Conservation (phyloP, 805 yeast genomes). For the Candida mattraensis region DNA sequence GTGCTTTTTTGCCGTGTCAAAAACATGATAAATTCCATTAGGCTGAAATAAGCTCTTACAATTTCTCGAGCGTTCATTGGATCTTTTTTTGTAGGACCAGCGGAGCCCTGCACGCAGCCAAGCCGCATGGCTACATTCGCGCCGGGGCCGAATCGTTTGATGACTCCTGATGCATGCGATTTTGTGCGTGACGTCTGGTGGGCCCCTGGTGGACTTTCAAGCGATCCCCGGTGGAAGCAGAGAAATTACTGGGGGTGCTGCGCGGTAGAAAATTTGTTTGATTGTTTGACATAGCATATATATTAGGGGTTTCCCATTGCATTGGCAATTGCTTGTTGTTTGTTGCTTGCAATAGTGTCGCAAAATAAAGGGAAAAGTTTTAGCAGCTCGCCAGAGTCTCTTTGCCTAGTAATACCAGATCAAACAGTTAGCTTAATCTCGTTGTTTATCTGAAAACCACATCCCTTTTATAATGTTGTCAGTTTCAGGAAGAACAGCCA, state of each 20-base stretch:
- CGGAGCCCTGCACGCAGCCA: conserved; percentile 17
- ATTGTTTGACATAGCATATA: conserved; percentile 2
- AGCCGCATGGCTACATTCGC: conserved; percentile 12
- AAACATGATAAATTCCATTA: too few species aligned
- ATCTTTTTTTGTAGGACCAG: conserved; percentile 8
- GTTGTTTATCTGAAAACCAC: conserved; percentile 2
- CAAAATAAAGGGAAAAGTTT: too few species aligned
- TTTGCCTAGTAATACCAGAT: too few species aligned
- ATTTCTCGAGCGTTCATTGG: conserved; percentile 18
- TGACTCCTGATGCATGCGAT: conserved; percentile 7
- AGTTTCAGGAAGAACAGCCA: conserved; percentile 29
- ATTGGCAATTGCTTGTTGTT: conserved; percentile 2
- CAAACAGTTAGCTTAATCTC: too few species aligned
- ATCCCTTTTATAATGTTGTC: conserved; percentile 27
- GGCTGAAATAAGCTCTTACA: too few species aligned
- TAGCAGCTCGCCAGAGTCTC: too few species aligned
- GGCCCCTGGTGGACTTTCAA: conserved; percentile 2
- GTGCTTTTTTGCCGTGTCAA: too few species aligned
- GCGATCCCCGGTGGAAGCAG: too few species aligned
- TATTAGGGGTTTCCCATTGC: conserved; percentile 5
- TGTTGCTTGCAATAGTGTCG: neutral
- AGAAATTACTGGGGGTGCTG: too few species aligned
- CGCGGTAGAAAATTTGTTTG: conserved; percentile 2
- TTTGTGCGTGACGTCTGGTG: conserved; percentile 5
- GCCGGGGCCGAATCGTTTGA: conserved; percentile 14